These are phyloP conservation scores for Paspalum vaginatum DNA, from an alignment of 176 grass and related monocot species.

Conservation along the genomic window DNA sequence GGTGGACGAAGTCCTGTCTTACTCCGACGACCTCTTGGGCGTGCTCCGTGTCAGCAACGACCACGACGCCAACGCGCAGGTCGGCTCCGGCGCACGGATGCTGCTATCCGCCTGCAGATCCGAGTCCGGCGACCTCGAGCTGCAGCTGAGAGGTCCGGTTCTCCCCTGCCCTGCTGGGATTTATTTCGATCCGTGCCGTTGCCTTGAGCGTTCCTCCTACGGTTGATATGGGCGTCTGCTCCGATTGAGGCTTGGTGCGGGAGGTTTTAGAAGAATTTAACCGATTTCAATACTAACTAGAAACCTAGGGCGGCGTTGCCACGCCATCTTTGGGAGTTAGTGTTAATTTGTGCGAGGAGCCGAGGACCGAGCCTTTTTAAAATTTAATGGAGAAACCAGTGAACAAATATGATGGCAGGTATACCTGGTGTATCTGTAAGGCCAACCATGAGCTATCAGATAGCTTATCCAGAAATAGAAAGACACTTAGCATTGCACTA, in stretches of 20 bases:
- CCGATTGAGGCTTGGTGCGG: neutral
- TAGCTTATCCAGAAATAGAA: too few species aligned
- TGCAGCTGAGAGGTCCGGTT: slow-evolving; percentile 50
- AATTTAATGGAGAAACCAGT: too few species aligned
- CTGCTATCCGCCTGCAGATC: slow-evolving; percentile 56
- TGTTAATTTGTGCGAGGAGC: too few species aligned
- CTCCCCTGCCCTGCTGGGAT: slow-evolving; percentile 7
- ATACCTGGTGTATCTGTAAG: too few species aligned
- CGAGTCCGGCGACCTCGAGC: slow-evolving; percentile 39
- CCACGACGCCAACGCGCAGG: slow-evolving; percentile 40
- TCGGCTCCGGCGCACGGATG: slow-evolving; percentile 40
- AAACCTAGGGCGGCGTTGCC: too few species aligned
- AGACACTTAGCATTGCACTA: too few species aligned
- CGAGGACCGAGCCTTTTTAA: too few species aligned
- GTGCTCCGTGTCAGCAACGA: slow-evolving; percentile 49
- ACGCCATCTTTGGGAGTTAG: too few species aligned
- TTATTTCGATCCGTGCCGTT: neutral
- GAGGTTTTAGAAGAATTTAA: slow-evolving; percentile 1
- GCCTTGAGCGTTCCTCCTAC: neutral
- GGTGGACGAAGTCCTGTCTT: slow-evolving; percentile 49
- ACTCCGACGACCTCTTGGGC: slow-evolving; percentile 48
- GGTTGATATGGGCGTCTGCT: neutral
- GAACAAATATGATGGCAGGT: too few species aligned
- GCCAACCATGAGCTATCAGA: too few species aligned
- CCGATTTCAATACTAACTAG: neutral